These are phyloP conservation scores for Alternaria dauci DNA, from an alignment of 2,329 filamentous ascomycete genomes.

Conservation along the genomic window DNA sequence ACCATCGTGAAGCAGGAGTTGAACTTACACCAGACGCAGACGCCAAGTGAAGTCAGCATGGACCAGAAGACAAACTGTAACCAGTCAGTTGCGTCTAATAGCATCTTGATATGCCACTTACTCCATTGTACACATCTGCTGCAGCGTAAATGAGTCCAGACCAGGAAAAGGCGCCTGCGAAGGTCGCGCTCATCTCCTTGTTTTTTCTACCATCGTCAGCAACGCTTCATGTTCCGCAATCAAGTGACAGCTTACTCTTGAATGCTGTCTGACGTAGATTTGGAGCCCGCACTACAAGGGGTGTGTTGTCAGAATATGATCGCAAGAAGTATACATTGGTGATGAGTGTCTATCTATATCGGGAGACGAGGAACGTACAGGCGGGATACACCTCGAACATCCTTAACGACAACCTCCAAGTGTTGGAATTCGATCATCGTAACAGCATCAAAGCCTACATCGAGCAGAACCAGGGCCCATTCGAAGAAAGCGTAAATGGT, in stretches of 20 bases:
- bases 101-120: slow-evolving; percentile 57
- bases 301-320: slow-evolving; percentile 48
- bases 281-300: slow-evolving; percentile 57
- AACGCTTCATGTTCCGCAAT: not conserved
- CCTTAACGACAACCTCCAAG: slow-evolving; percentile 87
- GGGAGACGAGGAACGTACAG: slow-evolving; percentile 99
- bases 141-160: slow-evolving; percentile 77
- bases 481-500: slow-evolving; percentile 98
- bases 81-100: slow-evolving; percentile 12
- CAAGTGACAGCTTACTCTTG: slow-evolving; percentile 67
- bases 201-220: slow-evolving; percentile 69
- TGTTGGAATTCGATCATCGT: slow-evolving; percentile 90
- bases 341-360: slow-evolving; percentile 69
- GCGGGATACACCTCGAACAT: slow-evolving; percentile 90
- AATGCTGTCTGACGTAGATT: slow-evolving; percentile 54
- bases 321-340: slow-evolving; percentile 49
- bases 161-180: slow-evolving; percentile 77
- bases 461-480: slow-evolving; percentile 92
- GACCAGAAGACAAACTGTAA: slow-evolving; percentile 94
- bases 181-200: slow-evolving; percentile 74
- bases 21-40: slow-evolving; percentile 89
- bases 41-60: slow-evolving; percentile 84
- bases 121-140: slow-evolving; percentile 91
- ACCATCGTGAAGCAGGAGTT: not conserved
- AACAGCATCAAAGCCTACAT: slow-evolving; percentile 95